phyloP scores from a whole-genome alignment of 495 filamentous ascomycete species.

The Rhypophila decipiens region DNA sequence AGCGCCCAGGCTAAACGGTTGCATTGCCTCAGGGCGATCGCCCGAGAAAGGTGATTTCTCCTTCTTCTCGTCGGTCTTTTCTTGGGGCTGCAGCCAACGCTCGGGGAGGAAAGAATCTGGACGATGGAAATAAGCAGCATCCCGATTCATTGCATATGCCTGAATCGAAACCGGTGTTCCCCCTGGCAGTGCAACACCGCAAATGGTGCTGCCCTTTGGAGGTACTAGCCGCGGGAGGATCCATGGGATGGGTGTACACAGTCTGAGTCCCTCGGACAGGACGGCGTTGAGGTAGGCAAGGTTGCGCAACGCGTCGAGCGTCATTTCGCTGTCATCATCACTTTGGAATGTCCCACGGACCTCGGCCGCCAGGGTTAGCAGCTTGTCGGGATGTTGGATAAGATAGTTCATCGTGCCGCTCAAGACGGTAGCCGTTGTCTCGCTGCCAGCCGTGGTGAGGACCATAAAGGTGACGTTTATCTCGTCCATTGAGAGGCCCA shows the following conservation, averaged over 20 bases:
- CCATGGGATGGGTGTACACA: constrained; percentile 30
- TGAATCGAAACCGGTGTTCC: constrained; percentile 28
- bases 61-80: constrained; percentile 24
- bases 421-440: constrained; percentile 49
- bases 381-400: constrained; percentile 31
- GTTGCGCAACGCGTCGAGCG: constrained; percentile 28
- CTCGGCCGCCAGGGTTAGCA: constrained; percentile 33
- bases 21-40: constrained; percentile 41
- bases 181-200: constrained; percentile 21
- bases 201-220: constrained; percentile 23
- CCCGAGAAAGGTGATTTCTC: constrained; percentile 18
- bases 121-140: constrained; percentile 10
- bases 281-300: constrained; percentile 39
- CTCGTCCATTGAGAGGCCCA: constrained; percentile 17
- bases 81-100: constrained; percentile 39
- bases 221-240: constrained; percentile 25
- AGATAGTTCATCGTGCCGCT: constrained; percentile 46
- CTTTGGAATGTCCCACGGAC: constrained; percentile 37
- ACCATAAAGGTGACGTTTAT: constrained; percentile 35
- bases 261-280: constrained; percentile 38
- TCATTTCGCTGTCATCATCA: constrained; percentile 38
- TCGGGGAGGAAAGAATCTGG: constrained; percentile 30
- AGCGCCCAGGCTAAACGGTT: constrained; percentile 49
- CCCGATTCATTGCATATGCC: constrained; percentile 21
- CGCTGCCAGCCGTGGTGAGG: constrained; percentile 43